phyloP scores from a whole-genome alignment of 306 rosid species.

The Fragaria ananassa region DNA sequence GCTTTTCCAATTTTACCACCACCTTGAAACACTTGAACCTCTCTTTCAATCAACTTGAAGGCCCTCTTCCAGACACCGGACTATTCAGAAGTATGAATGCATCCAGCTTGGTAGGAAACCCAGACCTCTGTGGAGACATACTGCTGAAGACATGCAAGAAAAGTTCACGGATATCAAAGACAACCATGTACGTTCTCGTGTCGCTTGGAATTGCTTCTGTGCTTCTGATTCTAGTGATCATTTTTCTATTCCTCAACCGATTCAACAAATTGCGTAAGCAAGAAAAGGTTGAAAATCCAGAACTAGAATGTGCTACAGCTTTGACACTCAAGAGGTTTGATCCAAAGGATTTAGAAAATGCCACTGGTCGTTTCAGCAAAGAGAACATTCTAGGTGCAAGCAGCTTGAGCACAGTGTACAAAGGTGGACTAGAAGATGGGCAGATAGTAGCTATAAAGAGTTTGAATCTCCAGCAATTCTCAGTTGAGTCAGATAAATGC shows the following conservation, averaged over 20 bases:
- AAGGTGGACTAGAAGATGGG: conserved; percentile 57
- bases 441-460: conserved; percentile 58
- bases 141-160: conserved; percentile 44
- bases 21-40: conserved; percentile 57
- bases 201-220: conserved; percentile 45
- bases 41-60: conserved; percentile 78
- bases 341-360: conserved; percentile 54
- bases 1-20: conserved; percentile 48
- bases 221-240: conserved; percentile 38
- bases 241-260: conserved; percentile 27
- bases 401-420: conserved; percentile 79
- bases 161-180: conserved; percentile 44
- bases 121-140: conserved; percentile 63
- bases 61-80: conserved; percentile 60
- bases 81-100: conserved; percentile 48
- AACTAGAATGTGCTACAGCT: conserved; percentile 28
- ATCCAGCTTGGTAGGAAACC: conserved; percentile 62
- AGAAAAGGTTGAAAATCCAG: conserved; percentile 31
- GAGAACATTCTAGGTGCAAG: conserved; percentile 63
- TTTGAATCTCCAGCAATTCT: conserved; percentile 62
- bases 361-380: conserved; percentile 53
- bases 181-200: conserved; percentile 31
- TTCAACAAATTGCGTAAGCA: conserved; percentile 12
- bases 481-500: conserved; percentile 57
- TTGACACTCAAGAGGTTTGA: conserved; percentile 59